Percentiles rank a stretch among this genome's conserved stretches.
Evolutionary conservation across 805 yeast genomes (phyloP).

Genomic region (Candida takata): DNA sequence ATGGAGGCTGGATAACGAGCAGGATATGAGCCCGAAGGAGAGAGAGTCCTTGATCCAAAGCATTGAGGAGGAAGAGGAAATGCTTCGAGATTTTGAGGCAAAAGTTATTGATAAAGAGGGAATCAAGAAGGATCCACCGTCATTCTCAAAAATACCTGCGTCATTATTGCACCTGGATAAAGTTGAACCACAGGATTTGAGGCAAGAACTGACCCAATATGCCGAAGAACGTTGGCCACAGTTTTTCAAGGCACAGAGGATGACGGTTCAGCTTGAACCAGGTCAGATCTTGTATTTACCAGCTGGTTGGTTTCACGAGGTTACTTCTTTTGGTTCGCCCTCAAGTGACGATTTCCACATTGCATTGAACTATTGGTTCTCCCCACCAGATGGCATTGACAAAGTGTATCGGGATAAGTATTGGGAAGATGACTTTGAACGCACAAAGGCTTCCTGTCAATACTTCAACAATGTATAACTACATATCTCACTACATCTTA

Average conservation of each 20-base stretch:
- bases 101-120: conserved; percentile 13
- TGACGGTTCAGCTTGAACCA: conserved; percentile 43
- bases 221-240: conserved; percentile 42
- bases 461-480: conserved; percentile 6
- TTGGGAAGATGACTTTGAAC: conserved; percentile 47
- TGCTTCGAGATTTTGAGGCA: conserved; percentile 12
- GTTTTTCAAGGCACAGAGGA: conserved; percentile 33
- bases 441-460: conserved; percentile 32
- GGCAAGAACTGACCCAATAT: conserved; percentile 26
- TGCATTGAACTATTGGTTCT: conserved; percentile 71
- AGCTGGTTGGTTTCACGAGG: conserved; percentile 81
- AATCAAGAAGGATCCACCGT: conserved; percentile 51
- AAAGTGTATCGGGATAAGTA: conserved; percentile 41
- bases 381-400: conserved; percentile 44
- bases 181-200: conserved; percentile 26
- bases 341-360: conserved; percentile 33
- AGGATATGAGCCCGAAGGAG: conserved; percentile 17
- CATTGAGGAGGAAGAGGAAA: conserved; percentile 25
- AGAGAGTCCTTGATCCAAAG: conserved; percentile 19
- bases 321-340: conserved; percentile 49
- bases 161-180: conserved; percentile 54
- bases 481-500: no score
- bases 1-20: conserved; percentile 32
- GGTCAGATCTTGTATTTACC: conserved; percentile 69
- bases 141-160: conserved; percentile 61